These are phyloP conservation scores for Daldinia eschscholtzii DNA, from an alignment of 2,329 filamentous ascomycete species.

Conservation along the genomic window DNA sequence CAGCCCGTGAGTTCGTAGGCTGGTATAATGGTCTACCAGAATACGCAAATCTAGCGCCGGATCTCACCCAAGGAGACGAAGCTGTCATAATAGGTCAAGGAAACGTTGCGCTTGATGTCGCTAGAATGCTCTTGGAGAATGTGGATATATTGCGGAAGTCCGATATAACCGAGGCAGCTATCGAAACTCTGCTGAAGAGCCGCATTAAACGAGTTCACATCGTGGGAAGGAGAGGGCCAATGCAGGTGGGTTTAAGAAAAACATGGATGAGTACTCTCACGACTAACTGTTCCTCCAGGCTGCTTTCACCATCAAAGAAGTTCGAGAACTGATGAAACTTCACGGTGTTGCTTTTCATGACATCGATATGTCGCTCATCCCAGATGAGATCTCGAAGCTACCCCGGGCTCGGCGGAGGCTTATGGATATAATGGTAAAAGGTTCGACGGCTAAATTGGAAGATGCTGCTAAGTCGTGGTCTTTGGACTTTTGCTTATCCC, in stretches of 20 bases:
- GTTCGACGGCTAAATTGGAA: conserved; percentile 66
- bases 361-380: conserved; percentile 75
- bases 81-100: conserved; percentile 93
- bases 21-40: conserved; percentile 98
- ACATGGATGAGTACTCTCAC: background rate
- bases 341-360: conserved; percentile 78
- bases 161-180: conserved; percentile 88
- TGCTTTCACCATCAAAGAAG: conserved; percentile 94
- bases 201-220: conserved; percentile 83
- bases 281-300: conserved; percentile 65
- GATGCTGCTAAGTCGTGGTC: conserved; percentile 79
- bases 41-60: conserved; percentile 77
- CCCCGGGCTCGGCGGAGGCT: conserved; percentile 81
- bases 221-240: conserved; percentile 88
- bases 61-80: conserved; percentile 80
- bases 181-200: conserved; percentile 79
- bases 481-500: conserved; percentile 86
- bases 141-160: conserved; percentile 81
- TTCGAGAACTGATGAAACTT: conserved; percentile 87
- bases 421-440: conserved; percentile 84
- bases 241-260: conserved; percentile 72
- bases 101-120: conserved; percentile 95
- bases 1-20: conserved; percentile 92
- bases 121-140: conserved; percentile 84
- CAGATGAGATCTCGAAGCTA: conserved; percentile 74